Conservation (phyloP, 495 filamentous ascomycete genomes). For the Thermothielavioides terrestris region DNA sequence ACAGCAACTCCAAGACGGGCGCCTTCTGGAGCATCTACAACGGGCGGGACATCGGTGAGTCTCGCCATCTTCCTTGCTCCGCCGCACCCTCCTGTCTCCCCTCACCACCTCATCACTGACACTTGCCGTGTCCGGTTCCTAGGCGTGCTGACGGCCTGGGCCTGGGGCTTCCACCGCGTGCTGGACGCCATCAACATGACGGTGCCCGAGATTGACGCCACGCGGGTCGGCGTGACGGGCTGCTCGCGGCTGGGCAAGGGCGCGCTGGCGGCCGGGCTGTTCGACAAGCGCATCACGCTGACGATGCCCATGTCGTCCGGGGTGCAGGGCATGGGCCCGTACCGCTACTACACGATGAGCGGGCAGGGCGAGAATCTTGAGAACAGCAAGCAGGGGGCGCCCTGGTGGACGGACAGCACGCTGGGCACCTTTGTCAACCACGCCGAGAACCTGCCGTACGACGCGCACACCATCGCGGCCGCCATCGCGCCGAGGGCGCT, state of each 20-base stretch:
- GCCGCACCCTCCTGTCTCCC: too few species aligned
- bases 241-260: constrained; percentile 46
- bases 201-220: constrained; percentile 41
- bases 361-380: constrained; percentile 48
- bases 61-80: neutral
- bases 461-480: constrained; percentile 46
- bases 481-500: constrained; percentile 46
- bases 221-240: constrained; percentile 42
- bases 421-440: constrained; percentile 44
- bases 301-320: constrained; percentile 50
- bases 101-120: too few species aligned
- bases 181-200: constrained; percentile 44
- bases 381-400: constrained; percentile 46
- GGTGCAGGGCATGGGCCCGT: constrained; percentile 44
- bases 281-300: constrained; percentile 45
- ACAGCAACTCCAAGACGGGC: constrained; percentile 44
- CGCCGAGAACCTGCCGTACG: constrained; percentile 41
- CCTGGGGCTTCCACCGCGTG: constrained; percentile 46
- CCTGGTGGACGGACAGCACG: constrained; percentile 43
- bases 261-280: constrained; percentile 42
- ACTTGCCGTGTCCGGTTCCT: too few species aligned
- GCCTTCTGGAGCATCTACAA: constrained; percentile 47
- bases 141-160: constrained; percentile 46
- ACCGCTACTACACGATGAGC: constrained; percentile 42
- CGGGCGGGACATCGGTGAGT: constrained; percentile 42